phyloP scores from a whole-genome alignment of 345 rosid genomes.

The Brassica juncea region DNA sequence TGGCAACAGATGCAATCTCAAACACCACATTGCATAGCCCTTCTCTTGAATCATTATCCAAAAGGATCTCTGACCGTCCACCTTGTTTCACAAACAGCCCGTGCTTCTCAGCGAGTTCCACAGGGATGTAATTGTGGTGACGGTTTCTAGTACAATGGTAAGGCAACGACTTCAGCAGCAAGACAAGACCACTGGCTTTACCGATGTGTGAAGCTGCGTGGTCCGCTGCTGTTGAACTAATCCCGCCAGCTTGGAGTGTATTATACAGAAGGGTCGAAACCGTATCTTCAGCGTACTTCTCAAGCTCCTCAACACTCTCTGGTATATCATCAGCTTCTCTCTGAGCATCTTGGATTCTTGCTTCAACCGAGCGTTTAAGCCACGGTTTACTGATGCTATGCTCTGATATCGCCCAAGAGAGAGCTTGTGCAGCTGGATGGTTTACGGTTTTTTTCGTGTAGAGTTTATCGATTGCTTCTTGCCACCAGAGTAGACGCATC shows the following conservation, averaged over 20 bases:
- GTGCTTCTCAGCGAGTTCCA: slow-evolving; percentile 68
- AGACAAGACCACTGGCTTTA: slow-evolving; percentile 88
- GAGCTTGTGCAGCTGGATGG: slow-evolving; percentile 81
- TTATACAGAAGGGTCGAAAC: slow-evolving; percentile 73
- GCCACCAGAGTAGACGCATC: slow-evolving; percentile 95
- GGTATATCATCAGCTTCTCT: slow-evolving; percentile 71
- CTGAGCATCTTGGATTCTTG: slow-evolving; percentile 73
- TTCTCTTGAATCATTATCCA: slow-evolving; percentile 65
- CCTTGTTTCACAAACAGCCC: slow-evolving; percentile 68
- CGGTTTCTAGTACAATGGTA: slow-evolving; percentile 77
- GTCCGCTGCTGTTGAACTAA: slow-evolving; percentile 74
- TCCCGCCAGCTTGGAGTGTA: slow-evolving; percentile 88
- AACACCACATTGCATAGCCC: slow-evolving; percentile 64
- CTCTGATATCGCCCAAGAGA: slow-evolving; percentile 69
- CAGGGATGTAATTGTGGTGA: slow-evolving; percentile 68
- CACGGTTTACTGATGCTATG: slow-evolving; percentile 71
- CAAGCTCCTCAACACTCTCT: slow-evolving; percentile 65
- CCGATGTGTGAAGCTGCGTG: slow-evolving; percentile 93
- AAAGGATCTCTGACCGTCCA: slow-evolving; percentile 54
- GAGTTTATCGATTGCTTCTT: slow-evolving; percentile 86
- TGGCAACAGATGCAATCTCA: slow-evolving; percentile 89
- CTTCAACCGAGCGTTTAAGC: slow-evolving; percentile 86
- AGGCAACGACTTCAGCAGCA: slow-evolving; percentile 74
- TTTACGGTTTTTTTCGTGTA: slow-evolving; percentile 63
- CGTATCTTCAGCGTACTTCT: slow-evolving; percentile 86